Evolutionary conservation across 2,329 filamentous ascomycete genomes (phyloP), one percentile per base, ranked within the genome.

Genomic region (Cladobotryum mycophilum): DNA sequence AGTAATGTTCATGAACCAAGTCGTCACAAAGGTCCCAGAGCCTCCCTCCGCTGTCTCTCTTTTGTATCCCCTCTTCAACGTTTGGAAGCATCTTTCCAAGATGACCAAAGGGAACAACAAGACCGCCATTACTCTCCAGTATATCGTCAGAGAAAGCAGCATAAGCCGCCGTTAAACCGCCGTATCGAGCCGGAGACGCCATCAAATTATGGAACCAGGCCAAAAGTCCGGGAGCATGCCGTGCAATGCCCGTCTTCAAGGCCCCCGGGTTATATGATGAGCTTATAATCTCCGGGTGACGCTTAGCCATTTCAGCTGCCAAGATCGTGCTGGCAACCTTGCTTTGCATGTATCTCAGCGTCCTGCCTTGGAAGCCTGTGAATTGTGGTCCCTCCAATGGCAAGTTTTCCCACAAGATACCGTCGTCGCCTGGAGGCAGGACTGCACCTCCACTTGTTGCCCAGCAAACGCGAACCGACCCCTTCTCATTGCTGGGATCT

Each of bases 111-210:
- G 45, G 45, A 35, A 47, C 37, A 35, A 47, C 33, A 47, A 36
- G 37, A 5, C 34, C 35, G 0, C 45, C 45, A 15, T 47, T 47
- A 47, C 37, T 12, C 15, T 25, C 14, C n/a, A 22, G 30, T 22
- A 38, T 35, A n/a, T 47, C 45, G 3, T 25, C n/a, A 13, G 18
- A 41, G 38, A 44, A 49, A 0, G 66, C 71, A 2, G 72, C 68
- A 53, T 67, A 76, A 1, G 76, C 56, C 52, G 72, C 66, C 0
- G 73, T 74, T 53, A 73, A 75, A 1, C 71, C 72, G 2, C 73
- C 74, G 35, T 64, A 55, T 18, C 63, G 48, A 2, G 56, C 12
- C 11, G 61, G 59, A 43, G 60, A 48, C 9, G 14, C 30, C 17
- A 53, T 45, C 38, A 51, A n/a, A 36, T 43, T 15, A 22, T 34